Conservation (phyloP, 2,329 filamentous ascomycete species). For the Aspergillus melleus region DNA sequence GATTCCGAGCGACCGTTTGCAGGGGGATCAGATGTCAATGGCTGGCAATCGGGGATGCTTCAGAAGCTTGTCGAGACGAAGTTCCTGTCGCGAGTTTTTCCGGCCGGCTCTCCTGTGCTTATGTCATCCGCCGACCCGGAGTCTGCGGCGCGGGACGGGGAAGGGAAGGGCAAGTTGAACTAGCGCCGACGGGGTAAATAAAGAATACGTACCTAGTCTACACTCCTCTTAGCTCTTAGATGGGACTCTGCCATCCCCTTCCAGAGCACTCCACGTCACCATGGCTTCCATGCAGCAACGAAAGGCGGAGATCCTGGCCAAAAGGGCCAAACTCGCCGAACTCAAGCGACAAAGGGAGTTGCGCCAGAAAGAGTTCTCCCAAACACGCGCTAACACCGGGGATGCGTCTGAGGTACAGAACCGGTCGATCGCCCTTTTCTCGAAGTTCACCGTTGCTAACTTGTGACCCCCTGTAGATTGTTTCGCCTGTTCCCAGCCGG, state of each 20-base stretch:
- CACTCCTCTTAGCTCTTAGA: neutral
- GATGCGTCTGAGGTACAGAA: constrained; percentile 67
- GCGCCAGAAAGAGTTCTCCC: constrained; percentile 72
- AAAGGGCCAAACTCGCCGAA: constrained; percentile 95
- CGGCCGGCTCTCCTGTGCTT: constrained; percentile 37
- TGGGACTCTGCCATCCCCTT: constrained; percentile 6
- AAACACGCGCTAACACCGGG: constrained; percentile 67
- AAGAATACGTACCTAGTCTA: constrained; percentile 10
- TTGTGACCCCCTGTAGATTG: constrained; percentile 50
- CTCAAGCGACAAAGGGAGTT: constrained; percentile 89
- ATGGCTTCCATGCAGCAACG: constrained; percentile 61
- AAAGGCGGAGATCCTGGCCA: constrained; percentile 93
- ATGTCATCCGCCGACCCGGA: constrained; percentile 36
- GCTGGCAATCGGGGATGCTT: constrained; percentile 32
- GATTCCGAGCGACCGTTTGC: constrained; percentile 32
- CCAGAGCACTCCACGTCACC: constrained; percentile 22
- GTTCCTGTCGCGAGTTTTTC: constrained; percentile 46
- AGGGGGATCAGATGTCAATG: constrained; percentile 40
- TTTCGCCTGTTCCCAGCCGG: constrained; percentile 69
- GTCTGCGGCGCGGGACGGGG: constrained; percentile 14
- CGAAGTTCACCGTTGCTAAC: constrained; percentile 14
- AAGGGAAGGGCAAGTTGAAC: neutral
- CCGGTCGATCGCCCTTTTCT: neutral
- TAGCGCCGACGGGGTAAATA: constrained; percentile 23
- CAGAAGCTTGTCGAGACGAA: constrained; percentile 34